Evolutionary conservation across 805 yeast genomes (phyloP).

Genomic region (Candida gorgasii): DNA sequence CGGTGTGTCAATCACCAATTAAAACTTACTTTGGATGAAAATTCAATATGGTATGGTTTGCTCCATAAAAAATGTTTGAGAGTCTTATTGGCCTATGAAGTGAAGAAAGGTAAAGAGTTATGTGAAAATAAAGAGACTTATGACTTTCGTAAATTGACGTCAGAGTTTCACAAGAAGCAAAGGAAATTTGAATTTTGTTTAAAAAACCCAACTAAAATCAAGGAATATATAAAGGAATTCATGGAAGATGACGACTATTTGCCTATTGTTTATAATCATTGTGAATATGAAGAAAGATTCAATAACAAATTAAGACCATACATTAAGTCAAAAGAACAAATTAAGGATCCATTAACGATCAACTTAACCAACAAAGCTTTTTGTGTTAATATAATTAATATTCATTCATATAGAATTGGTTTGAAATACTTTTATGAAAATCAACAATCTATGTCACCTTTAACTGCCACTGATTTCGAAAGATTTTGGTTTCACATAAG

Average conservation of each 20-base stretch:
- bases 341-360: neutral
- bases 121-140: constrained; percentile 1
- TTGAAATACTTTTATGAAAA: constrained; percentile 11
- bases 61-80: constrained; percentile 9
- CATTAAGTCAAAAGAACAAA: neutral
- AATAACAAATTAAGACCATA: neutral
- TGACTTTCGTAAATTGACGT: constrained; percentile 6
- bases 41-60: constrained; percentile 18
- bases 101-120: constrained; percentile 3
- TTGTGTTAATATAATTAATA: constrained; percentile 4
- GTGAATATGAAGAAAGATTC: neutral
- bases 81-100: constrained; percentile 10
- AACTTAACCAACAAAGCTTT: neutral
- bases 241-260: constrained; percentile 15
- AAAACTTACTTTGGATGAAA: constrained; percentile 8
- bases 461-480: constrained; percentile 12
- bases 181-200: constrained; percentile 3
- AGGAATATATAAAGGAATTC: constrained; percentile 13
- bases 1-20: constrained; percentile 9
- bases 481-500: constrained; percentile 22
- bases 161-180: constrained; percentile 8
- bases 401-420: constrained; percentile 19
- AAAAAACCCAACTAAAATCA: constrained; percentile 10
- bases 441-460: neutral
- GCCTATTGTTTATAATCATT: constrained; percentile 16